Conservation (phyloP, 2,329 filamentous ascomycete genomes). For the Sporothrix mexicana region DNA sequence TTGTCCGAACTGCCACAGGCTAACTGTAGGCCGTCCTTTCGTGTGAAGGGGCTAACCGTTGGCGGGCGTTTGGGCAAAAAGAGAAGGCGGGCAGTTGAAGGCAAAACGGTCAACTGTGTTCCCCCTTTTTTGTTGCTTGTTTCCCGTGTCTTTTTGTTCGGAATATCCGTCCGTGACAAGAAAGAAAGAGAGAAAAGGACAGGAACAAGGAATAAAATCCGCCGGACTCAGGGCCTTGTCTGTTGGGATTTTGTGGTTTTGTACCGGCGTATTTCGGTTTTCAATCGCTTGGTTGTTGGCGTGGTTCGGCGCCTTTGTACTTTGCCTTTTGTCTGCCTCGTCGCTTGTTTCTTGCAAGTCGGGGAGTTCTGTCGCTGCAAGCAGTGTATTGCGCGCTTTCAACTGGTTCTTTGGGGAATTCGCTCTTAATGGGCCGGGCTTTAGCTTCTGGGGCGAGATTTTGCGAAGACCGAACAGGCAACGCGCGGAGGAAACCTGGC, state of each 20-base stretch:
- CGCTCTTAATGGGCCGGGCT: conserved; percentile 2
- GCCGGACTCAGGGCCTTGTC: conserved; percentile 7
- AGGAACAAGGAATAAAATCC: background rate
- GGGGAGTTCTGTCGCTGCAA: background rate
- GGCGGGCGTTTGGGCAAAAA: conserved; percentile 13
- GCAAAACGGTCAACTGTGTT: background rate
- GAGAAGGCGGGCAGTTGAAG: background rate
- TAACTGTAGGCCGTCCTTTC: conserved; percentile 22
- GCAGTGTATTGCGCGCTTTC: conserved; percentile 6
- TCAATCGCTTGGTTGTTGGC: conserved; percentile 5
- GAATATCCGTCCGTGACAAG: conserved; percentile 2
- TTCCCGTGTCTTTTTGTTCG: background rate
- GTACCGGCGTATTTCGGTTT: conserved; percentile 18
- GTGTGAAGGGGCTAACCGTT: conserved; percentile 1
- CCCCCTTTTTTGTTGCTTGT: conserved; percentile 6
- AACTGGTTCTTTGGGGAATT: background rate
- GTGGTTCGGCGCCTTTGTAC: conserved; percentile 6
- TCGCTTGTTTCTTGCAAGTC: conserved; percentile 12
- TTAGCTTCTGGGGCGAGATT: conserved; percentile 21
- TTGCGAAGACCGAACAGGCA: conserved; percentile 36
- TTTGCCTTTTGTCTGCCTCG: background rate
- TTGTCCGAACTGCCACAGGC: conserved; percentile 27
- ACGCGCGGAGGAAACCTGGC: conserved; percentile 32
- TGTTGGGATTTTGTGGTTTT: conserved; percentile 6
- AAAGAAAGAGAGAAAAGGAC: background rate